Base-by-base conservation (phyloP, 306 rosid species). In the Sicyos baderoa region DNA sequence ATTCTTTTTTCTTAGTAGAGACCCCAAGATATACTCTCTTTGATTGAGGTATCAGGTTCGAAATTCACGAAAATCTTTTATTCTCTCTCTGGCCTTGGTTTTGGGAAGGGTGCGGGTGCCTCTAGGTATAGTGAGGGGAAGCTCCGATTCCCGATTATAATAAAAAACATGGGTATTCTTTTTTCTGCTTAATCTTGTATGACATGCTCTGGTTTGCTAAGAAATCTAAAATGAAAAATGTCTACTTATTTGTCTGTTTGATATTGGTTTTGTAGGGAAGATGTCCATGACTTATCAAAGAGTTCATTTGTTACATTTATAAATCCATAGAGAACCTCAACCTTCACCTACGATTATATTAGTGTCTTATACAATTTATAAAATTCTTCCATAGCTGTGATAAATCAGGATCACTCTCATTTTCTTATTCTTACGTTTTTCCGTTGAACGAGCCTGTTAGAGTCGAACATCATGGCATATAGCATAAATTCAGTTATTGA, bases 171-270 rank as follows among this genome's bases (percentile, higher is more conserved):
- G 40, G 40, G 35, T 48, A 44, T n/a, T 62, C 16, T 44, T 10
- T 64, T 59, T 44, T 66, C 14, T 22, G 37, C 21, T 44, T 47
- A 7, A 66, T 21, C 40, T 66, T 66, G 54, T 44, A 22, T 65
- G 54, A 7, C 7, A 35, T 45, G 29, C 2, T 65, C 21, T 45
- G 51, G 17, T 47, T 22, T 37, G 5, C 0, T 65, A 22, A 65
- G 40, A 44, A 65, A 40, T 44, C n/a, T 44, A 23, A 65, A 65
- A 14, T 19, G 71, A 65, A 22, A 19, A 65, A 14, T 7, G 7
- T 65, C n/a, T 45, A 5, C 71, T 47, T 66, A 6, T 25, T 68
- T 7, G n/a, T 0, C 27, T 50, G 60, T 68, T 14, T 68, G 72
- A 68, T 47, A 50, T 25, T 25, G 3, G 29, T 1, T 25, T 1